These are phyloP conservation scores for Penicillium verhagenii DNA, from an alignment of 495 filamentous ascomycete genomes.

Conservation along the genomic window DNA sequence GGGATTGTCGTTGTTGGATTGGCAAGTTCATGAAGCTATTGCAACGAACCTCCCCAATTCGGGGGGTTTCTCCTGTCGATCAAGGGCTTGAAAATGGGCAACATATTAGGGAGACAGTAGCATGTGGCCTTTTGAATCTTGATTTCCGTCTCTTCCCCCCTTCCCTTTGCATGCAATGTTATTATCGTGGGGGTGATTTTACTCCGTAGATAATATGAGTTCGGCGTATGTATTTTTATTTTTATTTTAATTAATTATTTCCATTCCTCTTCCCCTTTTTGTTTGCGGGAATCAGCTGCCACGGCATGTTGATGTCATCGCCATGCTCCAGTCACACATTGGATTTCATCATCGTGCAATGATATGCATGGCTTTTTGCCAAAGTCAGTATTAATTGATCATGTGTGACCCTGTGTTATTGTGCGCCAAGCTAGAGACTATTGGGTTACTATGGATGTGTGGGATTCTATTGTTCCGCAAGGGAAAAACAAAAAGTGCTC, in stretches of 20 bases:
- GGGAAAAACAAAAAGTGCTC: background rate
- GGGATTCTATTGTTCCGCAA: background rate
- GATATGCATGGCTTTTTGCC: background rate
- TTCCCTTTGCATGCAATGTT: background rate
- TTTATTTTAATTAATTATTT: background rate
- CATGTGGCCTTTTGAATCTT: background rate
- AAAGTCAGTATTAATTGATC: background rate
- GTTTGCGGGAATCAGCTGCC: background rate
- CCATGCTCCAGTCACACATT: background rate
- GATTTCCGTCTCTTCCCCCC: background rate
- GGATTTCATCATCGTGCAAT: background rate
- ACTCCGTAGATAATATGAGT: no score
- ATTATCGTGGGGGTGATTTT: no score
- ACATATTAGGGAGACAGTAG: background rate
- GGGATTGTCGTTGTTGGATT: no score
- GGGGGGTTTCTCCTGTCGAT: constrained; percentile 7
- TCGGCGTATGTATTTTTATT: background rate
- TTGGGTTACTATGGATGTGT: background rate
- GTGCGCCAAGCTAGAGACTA: background rate
- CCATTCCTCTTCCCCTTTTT: no score
- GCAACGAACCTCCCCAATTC: constrained; percentile 1
- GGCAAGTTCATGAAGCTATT: background rate
- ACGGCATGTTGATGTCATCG: constrained; percentile 3
- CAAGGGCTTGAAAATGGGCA: constrained; percentile 4
- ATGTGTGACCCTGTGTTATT: background rate